Conservation (phyloP, 2,329 filamentous ascomycete species). For the Xylaria sp. region DNA sequence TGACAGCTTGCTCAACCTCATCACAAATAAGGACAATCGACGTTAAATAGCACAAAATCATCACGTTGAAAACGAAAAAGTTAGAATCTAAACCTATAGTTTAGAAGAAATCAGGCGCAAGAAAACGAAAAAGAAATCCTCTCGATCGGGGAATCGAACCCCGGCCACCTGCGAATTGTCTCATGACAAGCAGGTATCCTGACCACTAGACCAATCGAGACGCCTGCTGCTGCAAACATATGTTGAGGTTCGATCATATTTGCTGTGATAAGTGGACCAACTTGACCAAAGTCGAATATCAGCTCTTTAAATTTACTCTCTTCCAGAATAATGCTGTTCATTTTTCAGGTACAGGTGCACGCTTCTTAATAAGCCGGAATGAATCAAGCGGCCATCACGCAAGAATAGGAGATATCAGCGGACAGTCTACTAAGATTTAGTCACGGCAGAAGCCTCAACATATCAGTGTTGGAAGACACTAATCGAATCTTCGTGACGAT, state of each 20-base stretch:
- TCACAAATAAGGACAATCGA: too few relatives aligned
- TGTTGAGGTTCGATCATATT: too few relatives aligned
- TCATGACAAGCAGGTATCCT: conserved; percentile 40
- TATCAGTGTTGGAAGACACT: not conserved
- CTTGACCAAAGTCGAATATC: too few relatives aligned
- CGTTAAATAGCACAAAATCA: not conserved
- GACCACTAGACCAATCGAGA: conserved; percentile 40
- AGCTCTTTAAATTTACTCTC: too few relatives aligned
- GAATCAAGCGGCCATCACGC: too few relatives aligned
- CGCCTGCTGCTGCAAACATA: too few relatives aligned
- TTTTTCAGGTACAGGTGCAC: not conserved
- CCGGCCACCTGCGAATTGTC: conserved; percentile 47
- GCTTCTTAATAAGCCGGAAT: too few relatives aligned
- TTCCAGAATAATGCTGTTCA: not conserved
- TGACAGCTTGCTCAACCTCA: too few relatives aligned
- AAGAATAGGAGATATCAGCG: not conserved
- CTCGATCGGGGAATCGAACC: conserved; percentile 50
- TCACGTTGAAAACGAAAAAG: rapidly evolving
- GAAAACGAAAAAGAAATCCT: conserved; percentile 25
- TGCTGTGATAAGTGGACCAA: too few relatives aligned
- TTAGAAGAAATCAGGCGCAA: not conserved
- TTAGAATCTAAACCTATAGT: too few relatives aligned
- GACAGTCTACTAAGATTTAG: not conserved
- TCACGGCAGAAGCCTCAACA: not conserved
- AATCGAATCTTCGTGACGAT: not conserved